Base-by-base conservation (phyloP, 345 rosid genomes). In the Orychophragmus violaceus region DNA sequence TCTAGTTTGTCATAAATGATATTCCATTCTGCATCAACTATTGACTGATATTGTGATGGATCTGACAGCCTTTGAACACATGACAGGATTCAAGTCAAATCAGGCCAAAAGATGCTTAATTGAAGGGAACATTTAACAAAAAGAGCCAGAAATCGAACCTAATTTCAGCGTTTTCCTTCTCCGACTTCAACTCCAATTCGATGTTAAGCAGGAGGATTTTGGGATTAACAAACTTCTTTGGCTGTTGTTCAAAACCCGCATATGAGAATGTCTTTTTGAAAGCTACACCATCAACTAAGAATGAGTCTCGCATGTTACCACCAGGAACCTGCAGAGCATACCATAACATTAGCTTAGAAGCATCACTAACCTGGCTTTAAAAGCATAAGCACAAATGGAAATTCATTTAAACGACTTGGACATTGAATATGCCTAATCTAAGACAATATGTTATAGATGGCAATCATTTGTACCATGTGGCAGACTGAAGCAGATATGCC, bases 11-110 rank as follows among this genome's bases (percentile, higher is more conserved):
- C 97, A 74, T 95, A 95, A 59, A 95, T 95, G 62, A 95, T 95
- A 84, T 91, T 95, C 99, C 99, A 95, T 65, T 95, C 99, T 10
- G 99, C 99, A 82, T 95, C 99, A 76, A 95, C 99, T 74, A 95
- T 95, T 64, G 99, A 95, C 74, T 95, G 99, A 69, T 95, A 91
- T 62, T 91, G 90, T 16, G 89, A 82, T 70, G 99, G 99, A 84
- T 95, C 97, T 60, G 97, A 81, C 68, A 95, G 83, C 76, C 99
- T 95, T 84, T 64, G 45, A 59, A 32, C 50, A 64, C 24, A 17
- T 19, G 66, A 39, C 62, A n/a, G 54, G 41, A 69, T 51, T 37
- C 41, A 32, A 58, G 62, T 64, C 29, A 49, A 59, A 50, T 39
- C 25, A 18, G 28, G 51, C 62, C 35, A 79, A 68, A 24, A 36